Evolutionary conservation across 1,284 basidiomycete genomes (phyloP).

Genomic region (Ceratobasidium sp.): DNA sequence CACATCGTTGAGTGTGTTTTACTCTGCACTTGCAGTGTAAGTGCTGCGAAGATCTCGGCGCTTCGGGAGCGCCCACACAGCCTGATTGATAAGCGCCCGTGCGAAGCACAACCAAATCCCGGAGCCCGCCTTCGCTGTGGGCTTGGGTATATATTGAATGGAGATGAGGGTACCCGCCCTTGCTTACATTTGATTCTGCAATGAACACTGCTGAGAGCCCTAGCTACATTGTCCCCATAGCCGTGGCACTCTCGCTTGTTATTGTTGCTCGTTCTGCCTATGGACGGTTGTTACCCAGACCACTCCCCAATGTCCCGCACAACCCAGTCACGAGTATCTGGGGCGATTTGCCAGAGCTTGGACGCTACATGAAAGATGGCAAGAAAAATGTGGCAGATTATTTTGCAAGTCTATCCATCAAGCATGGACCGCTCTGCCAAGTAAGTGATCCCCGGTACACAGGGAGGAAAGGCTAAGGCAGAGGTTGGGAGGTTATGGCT

Average conservation of each 20-base stretch:
- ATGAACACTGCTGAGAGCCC: neutral
- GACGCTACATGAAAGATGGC: neutral
- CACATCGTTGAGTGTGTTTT: too few relatives aligned
- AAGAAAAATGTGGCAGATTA: neutral
- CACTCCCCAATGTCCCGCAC: slow-evolving; percentile 21
- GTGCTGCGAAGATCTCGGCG: too few relatives aligned
- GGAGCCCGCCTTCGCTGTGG: too few relatives aligned
- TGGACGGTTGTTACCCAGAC: slow-evolving; percentile 2
- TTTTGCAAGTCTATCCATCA: neutral
- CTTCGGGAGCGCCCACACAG: too few relatives aligned
- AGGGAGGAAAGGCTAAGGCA: too few relatives aligned
- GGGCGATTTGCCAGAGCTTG: slow-evolving; percentile 19
- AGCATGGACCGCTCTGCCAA: slow-evolving; percentile 22
- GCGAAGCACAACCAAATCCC: too few relatives aligned
- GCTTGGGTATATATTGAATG: neutral
- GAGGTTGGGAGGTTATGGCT: neutral
- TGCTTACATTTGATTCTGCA: neutral
- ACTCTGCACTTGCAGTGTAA: too few relatives aligned
- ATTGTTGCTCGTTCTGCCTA: neutral
- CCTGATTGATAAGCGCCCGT: too few relatives aligned
- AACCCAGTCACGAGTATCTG: slow-evolving; percentile 14
- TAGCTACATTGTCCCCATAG: neutral
- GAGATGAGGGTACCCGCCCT: neutral
- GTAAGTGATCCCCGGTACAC: neutral
- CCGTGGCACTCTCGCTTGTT: neutral